Evolutionary conservation across 2,329 filamentous ascomycete genomes (phyloP).

Genomic region (Chrysosporium queenslandicum): DNA sequence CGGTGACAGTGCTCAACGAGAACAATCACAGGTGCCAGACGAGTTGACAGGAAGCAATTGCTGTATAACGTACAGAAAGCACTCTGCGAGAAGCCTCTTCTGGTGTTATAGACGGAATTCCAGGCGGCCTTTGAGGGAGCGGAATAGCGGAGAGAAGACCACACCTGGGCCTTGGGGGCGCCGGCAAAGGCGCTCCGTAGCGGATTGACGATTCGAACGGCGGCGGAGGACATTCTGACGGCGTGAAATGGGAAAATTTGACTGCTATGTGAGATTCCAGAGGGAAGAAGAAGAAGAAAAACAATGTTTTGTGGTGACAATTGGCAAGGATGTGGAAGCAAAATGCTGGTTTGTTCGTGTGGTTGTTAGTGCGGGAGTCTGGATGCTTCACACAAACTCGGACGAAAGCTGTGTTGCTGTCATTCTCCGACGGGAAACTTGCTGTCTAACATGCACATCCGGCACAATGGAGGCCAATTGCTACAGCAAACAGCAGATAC

Average conservation of each 20-base stretch:
- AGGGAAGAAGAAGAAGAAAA: too few species aligned
- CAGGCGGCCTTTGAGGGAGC: conserved; percentile 8
- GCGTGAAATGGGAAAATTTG: not conserved
- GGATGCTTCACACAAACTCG: too few species aligned
- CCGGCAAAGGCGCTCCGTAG: conserved; percentile 14
- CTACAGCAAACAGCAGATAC: not conserved
- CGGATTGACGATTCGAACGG: conserved; percentile 20
- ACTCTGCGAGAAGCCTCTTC: conserved; percentile 35
- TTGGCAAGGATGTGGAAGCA: not conserved
- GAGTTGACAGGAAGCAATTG: not conserved
- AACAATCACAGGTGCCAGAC: not conserved
- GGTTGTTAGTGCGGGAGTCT: not conserved
- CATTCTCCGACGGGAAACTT: conserved; percentile 12
- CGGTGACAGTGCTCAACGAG: not conserved
- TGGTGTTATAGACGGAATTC: conserved; percentile 11
- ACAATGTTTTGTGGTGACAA: not conserved
- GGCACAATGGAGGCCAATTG: not conserved
- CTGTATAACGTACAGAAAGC: conserved; percentile 28
- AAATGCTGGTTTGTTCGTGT: too few species aligned
- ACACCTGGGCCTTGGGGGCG: conserved; percentile 13
- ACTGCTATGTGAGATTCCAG: too few species aligned
- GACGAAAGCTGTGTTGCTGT: not conserved
- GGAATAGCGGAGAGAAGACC: conserved; percentile 12
- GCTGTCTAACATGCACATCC: not conserved
- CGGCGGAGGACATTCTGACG: conserved; percentile 29